These are phyloP conservation scores for Bullera alba DNA, from an alignment of 768 basidiomycete species.

Conservation along the genomic window DNA sequence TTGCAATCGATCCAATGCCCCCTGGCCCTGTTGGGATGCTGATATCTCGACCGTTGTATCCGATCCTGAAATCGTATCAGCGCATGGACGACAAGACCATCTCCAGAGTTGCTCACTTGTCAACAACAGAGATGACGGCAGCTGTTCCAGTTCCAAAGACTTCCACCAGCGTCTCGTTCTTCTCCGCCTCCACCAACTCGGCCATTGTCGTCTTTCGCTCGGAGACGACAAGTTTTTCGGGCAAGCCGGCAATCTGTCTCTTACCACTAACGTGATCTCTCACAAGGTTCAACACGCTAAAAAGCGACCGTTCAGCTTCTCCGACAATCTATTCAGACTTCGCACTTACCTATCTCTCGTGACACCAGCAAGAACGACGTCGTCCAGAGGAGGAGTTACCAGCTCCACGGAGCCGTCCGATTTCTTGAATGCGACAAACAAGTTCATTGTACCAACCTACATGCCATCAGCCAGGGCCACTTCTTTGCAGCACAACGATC, in stretches of 20 bases:
- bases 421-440: constrained; percentile 61
- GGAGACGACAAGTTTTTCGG: constrained; percentile 51
- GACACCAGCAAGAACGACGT: constrained; percentile 86
- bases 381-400: constrained; percentile 80
- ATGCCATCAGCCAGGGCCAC: background rate
- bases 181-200: constrained; percentile 52
- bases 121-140: constrained; percentile 49
- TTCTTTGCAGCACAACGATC: constrained; percentile 29
- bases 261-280: constrained; percentile 55
- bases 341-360: constrained; percentile 63
- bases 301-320: constrained; percentile 2
- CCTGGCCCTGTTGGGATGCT: constrained; percentile 59
- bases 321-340: background rate
- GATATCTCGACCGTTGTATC: constrained; percentile 56
- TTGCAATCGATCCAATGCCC: constrained; percentile 74
- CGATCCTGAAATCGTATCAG: constrained; percentile 48
- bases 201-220: constrained; percentile 59
- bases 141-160: constrained; percentile 72
- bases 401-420: constrained; percentile 68
- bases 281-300: constrained; percentile 59
- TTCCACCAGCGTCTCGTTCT: constrained; percentile 66
- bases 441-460: constrained; percentile 72
- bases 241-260: constrained; percentile 48
- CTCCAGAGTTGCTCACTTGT: constrained; percentile 53
- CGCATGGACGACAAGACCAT: constrained; percentile 52